Percentiles rank a stretch among this genome's conserved stretches.
Conservation (phyloP, 768 basidiomycete species). For the Tricholoma terreum region DNA sequence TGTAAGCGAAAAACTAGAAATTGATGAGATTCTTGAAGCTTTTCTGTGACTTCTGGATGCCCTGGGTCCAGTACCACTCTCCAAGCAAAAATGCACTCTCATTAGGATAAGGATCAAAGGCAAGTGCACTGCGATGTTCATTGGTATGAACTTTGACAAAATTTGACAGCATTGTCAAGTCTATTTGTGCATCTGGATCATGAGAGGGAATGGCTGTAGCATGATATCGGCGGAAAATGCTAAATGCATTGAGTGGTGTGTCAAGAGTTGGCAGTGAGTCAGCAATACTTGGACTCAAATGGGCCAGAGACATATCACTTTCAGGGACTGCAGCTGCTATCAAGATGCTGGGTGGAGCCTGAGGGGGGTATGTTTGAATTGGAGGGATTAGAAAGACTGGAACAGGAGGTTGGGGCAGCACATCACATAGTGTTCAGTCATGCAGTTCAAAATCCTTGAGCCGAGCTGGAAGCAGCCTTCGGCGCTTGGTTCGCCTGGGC, state of each 20-base stretch:
- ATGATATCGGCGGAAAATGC: not conserved
- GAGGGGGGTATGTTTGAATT: too few species aligned
- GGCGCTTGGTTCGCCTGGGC: not conserved
- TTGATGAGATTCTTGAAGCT: slow-evolving; percentile 8
- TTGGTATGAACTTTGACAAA: not conserved
- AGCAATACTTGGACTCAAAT: too few species aligned
- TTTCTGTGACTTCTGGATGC: slow-evolving; percentile 1
- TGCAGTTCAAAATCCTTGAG: too few species aligned
- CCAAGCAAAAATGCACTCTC: slow-evolving; percentile 8
- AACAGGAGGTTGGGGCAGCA: too few species aligned
- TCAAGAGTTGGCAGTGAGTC: too few species aligned
- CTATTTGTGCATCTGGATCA: not conserved
- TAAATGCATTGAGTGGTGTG: not conserved
- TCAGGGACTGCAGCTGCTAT: too few species aligned
- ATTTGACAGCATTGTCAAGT: not conserved
- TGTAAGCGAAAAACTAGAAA: not conserved
- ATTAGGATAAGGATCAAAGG: slow-evolving; percentile 8
- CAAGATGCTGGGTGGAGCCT: too few species aligned
- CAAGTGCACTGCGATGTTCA: too few species aligned
- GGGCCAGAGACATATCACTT: too few species aligned
- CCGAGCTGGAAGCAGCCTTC: too few species aligned
- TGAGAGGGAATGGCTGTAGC: not conserved
- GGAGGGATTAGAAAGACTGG: too few species aligned
- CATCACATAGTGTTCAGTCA: too few species aligned
- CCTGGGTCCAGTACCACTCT: slow-evolving; percentile 10